phyloP scores from a whole-genome alignment of 2,329 filamentous ascomycete genomes.

The Scedosporium boydii region DNA sequence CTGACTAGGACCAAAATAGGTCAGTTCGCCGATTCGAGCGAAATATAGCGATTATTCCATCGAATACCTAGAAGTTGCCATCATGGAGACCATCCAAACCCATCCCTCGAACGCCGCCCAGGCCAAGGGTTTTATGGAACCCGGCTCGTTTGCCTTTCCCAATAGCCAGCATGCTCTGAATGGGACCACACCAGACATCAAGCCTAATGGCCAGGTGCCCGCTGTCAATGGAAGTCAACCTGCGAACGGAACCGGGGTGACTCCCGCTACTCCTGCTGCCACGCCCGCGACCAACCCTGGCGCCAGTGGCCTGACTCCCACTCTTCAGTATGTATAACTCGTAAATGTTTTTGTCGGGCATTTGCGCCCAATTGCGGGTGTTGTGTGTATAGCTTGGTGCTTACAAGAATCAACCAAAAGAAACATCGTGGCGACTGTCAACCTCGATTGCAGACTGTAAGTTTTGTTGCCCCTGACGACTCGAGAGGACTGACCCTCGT shows the following conservation, averaged over 20 bases:
- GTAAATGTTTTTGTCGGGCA: not conserved
- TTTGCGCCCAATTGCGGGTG: conserved; percentile 21
- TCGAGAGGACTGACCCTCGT: not conserved
- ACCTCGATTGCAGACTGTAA: conserved; percentile 81
- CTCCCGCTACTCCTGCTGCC: conserved; percentile 81
- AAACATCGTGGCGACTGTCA: conserved; percentile 99
- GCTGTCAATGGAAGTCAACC: conserved; percentile 42
- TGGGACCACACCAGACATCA: conserved; percentile 48
- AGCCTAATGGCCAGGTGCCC: conserved; percentile 35
- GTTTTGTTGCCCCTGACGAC: not conserved
- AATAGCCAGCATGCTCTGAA: conserved; percentile 75
- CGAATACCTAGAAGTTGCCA: conserved; percentile 19
- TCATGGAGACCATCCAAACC: conserved; percentile 83
- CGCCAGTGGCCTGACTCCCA: conserved; percentile 80
- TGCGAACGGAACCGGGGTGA: conserved; percentile 66
- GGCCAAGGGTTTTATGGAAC: conserved; percentile 91
- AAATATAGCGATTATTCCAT: not conserved
- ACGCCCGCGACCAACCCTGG: conserved; percentile 76
- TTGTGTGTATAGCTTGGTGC: conserved; percentile 28
- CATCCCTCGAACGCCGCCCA: conserved; percentile 86
- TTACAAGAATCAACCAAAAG: conserved; percentile 38
- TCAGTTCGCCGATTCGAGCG: not conserved
- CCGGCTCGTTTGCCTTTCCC: conserved; percentile 86
- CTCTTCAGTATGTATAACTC: conserved; percentile 77
- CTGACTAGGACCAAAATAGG: not conserved